These are phyloP conservation scores for Lentinula raphanica DNA, from an alignment of 768 basidiomycete genomes.

Conservation along the genomic window DNA sequence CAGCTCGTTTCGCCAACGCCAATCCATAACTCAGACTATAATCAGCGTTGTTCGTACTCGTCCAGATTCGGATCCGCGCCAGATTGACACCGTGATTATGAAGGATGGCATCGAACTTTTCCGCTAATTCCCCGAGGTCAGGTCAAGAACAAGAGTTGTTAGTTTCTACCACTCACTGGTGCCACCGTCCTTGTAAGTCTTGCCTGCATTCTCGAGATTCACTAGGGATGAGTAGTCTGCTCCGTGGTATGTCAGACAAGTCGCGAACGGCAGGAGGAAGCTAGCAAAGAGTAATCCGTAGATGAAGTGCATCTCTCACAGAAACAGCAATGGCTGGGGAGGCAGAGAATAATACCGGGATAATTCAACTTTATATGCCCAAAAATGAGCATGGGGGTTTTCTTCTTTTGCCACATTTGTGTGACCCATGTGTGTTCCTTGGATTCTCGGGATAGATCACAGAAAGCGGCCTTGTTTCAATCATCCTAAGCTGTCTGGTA, in stretches of 20 bases:
- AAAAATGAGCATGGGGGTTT: not conserved
- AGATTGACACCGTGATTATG: slow-evolving; percentile 49
- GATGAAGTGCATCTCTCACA: not conserved
- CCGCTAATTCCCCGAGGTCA: slow-evolving; percentile 20
- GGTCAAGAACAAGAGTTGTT: no score
- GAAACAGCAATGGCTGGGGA: not conserved
- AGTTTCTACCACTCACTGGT: not conserved
- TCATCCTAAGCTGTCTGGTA: not conserved
- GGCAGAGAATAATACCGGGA: not conserved
- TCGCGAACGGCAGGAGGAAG: not conserved
- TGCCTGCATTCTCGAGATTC: slow-evolving; percentile 46
- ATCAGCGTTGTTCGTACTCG: slow-evolving; percentile 42
- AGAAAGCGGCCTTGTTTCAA: no score
- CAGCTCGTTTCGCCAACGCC: slow-evolving; percentile 48
- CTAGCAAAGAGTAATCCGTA: not conserved
- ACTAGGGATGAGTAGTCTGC: slow-evolving; percentile 54
- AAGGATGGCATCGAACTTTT: slow-evolving; percentile 48
- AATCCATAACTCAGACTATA: slow-evolving; percentile 51
- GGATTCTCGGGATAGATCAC: no score
- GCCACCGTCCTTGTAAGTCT: slow-evolving; percentile 38
- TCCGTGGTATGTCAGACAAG: slow-evolving; percentile 38
- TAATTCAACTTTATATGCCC: not conserved
- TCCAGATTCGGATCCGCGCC: slow-evolving; percentile 60
- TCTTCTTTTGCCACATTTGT: no score
- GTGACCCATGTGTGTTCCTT: no score